Percentiles rank a stretch among this genome's conserved stretches.
These are phyloP conservation scores for Entophlyctis luteolus DNA, from an alignment of 192 early-diverging fungal genomes.

Conservation along the genomic window DNA sequence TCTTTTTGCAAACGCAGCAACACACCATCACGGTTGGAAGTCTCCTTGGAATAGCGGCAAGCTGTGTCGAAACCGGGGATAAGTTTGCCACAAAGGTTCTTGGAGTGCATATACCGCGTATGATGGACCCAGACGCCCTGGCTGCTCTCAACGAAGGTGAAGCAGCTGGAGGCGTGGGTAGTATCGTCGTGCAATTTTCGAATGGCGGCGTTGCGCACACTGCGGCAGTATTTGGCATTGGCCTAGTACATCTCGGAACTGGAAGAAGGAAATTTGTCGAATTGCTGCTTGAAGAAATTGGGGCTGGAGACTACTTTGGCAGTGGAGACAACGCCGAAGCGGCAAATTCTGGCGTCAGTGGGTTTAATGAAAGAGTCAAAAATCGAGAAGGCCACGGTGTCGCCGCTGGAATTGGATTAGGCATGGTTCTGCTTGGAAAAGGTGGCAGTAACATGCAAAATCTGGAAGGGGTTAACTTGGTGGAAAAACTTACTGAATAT, in stretches of 20 bases:
- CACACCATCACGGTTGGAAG: slow-evolving; percentile 68
- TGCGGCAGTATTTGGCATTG: slow-evolving; percentile 71
- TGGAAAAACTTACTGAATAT: slow-evolving; percentile 30
- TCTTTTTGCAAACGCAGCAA: slow-evolving; percentile 67
- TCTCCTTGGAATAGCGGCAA: slow-evolving; percentile 70
- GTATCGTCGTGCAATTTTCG: slow-evolving; percentile 6
- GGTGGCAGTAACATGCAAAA: slow-evolving; percentile 45
- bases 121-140: no score
- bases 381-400: slow-evolving; percentile 32
- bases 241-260: slow-evolving; percentile 68
- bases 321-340: not conserved
- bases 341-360: not conserved
- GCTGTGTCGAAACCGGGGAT: slow-evolving; percentile 66
- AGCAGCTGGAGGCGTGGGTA: not conserved
- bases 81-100: slow-evolving; percentile 62
- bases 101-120: slow-evolving; percentile 71
- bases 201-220: slow-evolving; percentile 64
- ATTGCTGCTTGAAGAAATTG: slow-evolving; percentile 70
- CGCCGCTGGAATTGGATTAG: slow-evolving; percentile 72
- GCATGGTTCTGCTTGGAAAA: slow-evolving; percentile 71
- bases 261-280: slow-evolving; percentile 67
- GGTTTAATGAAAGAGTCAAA: slow-evolving; percentile 1
- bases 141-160: not conserved
- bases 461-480: not conserved
- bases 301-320: not conserved